Evolutionary conservation across 805 yeast genomes (phyloP).

Genomic region (Metschnikowia kunwiensis): DNA sequence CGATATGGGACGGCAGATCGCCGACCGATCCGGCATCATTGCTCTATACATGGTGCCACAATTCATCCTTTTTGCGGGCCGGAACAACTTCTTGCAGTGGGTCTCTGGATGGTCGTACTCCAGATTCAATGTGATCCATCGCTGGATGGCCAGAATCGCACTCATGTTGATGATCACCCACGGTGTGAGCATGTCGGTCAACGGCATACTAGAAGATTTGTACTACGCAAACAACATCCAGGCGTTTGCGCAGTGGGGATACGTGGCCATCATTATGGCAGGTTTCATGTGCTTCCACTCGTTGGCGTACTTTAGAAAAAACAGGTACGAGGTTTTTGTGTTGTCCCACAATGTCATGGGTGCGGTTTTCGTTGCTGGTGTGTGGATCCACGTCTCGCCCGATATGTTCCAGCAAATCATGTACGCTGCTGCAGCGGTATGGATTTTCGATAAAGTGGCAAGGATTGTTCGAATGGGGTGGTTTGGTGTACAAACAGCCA

Average conservation of each 20-base stretch:
- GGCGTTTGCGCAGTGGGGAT: constrained; percentile 32
- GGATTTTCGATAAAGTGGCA: constrained; percentile 41
- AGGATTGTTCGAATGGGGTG: constrained; percentile 30
- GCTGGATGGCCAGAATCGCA: constrained; percentile 56
- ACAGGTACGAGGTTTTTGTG: constrained; percentile 55
- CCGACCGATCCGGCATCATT: constrained; percentile 54
- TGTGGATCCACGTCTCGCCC: constrained; percentile 59
- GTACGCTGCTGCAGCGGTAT: constrained; percentile 32
- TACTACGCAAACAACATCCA: constrained; percentile 25
- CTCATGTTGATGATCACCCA: constrained; percentile 52
- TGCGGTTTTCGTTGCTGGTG: constrained; percentile 46
- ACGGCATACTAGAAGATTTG: constrained; percentile 34
- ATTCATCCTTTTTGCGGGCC: constrained; percentile 57
- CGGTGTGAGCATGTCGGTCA: constrained; percentile 27
- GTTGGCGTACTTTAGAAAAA: constrained; percentile 47
- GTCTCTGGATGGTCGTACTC: constrained; percentile 61
- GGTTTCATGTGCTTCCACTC: constrained; percentile 48
- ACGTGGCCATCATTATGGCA: constrained; percentile 29
- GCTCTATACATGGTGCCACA: constrained; percentile 49
- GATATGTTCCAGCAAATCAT: constrained; percentile 34
- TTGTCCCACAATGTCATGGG: constrained; percentile 41
- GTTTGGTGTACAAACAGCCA: constrained; percentile 38
- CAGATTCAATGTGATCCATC: constrained; percentile 62
- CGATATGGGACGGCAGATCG: constrained; percentile 27
- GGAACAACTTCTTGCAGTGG: constrained; percentile 64